A percentile compares a stretch with the other conserved stretches of the same genome.
These are phyloP conservation scores for Raphanus sativus DNA, from an alignment of 345 rosid genomes.

Conservation along the genomic window DNA sequence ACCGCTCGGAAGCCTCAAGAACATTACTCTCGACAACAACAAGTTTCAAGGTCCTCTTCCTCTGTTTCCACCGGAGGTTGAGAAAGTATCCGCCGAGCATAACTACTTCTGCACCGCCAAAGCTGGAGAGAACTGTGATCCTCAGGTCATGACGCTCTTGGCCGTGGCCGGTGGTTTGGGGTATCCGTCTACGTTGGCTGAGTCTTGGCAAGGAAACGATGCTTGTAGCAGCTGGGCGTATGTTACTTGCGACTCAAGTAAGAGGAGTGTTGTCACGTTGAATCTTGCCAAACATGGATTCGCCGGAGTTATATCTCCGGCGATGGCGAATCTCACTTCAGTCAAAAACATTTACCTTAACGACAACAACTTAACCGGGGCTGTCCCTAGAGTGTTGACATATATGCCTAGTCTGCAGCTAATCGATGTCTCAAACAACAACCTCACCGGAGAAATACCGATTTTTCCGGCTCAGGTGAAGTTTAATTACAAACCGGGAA, in stretches of 20 bases:
- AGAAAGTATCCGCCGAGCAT: constrained; percentile 32
- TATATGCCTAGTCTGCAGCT: constrained; percentile 44
- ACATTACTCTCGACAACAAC: constrained; percentile 60
- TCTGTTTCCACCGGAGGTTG: constrained; percentile 31
- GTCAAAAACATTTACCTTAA: constrained; percentile 54
- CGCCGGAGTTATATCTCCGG: constrained; percentile 62
- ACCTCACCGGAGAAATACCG: constrained; percentile 57
- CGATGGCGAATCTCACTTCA: constrained; percentile 52
- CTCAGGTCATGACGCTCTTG: constrained; percentile 62
- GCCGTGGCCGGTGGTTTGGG: constrained; percentile 63
- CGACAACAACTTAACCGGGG: constrained; percentile 59
- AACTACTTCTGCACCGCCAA: constrained; percentile 45
- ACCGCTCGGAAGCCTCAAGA: constrained; percentile 41
- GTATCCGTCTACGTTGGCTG: constrained; percentile 58
- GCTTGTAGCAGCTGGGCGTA: constrained; percentile 61
- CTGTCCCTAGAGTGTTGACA: constrained; percentile 60
- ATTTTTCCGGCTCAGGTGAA: constrained; percentile 45
- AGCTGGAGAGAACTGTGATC: constrained; percentile 48
- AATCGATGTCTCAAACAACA: constrained; percentile 74
- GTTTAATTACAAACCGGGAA: constrained; percentile 48
- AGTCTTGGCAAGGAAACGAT: constrained; percentile 71
- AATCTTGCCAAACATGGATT: constrained; percentile 53
- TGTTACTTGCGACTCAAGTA: constrained; percentile 50
- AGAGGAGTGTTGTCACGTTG: constrained; percentile 40
- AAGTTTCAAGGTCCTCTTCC: constrained; percentile 77